Evolutionary conservation across 306 rosid species (phyloP).

Genomic region (Casuarina equisetifolia): DNA sequence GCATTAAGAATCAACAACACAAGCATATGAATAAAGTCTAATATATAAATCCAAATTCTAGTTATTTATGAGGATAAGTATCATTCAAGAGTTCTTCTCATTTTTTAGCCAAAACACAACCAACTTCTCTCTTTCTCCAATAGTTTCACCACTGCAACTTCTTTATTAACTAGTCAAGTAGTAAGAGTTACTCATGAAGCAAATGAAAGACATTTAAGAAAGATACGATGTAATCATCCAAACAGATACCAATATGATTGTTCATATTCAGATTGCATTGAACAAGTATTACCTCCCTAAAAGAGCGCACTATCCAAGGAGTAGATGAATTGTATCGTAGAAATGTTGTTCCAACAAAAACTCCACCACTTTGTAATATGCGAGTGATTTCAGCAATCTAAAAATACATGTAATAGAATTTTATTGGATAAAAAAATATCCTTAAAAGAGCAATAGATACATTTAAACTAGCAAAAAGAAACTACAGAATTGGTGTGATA

Average conservation of each 20-base stretch:
- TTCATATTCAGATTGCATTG: conserved; percentile 2
- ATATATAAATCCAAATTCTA: neutral
- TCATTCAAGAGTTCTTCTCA: neutral
- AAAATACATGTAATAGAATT: conserved; percentile 10
- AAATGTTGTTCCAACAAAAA: conserved; percentile 89
- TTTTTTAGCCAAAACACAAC: neutral
- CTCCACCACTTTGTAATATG: conserved; percentile 71
- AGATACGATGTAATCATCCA: conserved; percentile 2
- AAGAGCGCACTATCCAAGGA: conserved; percentile 48
- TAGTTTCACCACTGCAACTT: neutral
- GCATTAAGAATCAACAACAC: neutral
- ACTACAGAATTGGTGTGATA: conserved; percentile 10
- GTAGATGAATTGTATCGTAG: conserved; percentile 68
- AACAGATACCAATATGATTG: conserved; percentile 7
- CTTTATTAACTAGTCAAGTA: neutral
- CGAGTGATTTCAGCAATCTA: conserved; percentile 84
- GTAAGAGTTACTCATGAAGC: neutral
- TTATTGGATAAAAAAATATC: conserved; percentile 22
- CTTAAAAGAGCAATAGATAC: neutral
- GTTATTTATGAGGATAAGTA: neutral
- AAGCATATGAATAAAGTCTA: neutral
- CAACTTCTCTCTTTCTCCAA: neutral
- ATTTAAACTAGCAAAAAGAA: conserved; percentile 12
- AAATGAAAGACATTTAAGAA: neutral
- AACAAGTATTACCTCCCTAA: conserved; percentile 54